Evolutionary conservation across 2,329 filamentous ascomycete genomes (phyloP).

Genomic region (Decorospora gaudefroyi): DNA sequence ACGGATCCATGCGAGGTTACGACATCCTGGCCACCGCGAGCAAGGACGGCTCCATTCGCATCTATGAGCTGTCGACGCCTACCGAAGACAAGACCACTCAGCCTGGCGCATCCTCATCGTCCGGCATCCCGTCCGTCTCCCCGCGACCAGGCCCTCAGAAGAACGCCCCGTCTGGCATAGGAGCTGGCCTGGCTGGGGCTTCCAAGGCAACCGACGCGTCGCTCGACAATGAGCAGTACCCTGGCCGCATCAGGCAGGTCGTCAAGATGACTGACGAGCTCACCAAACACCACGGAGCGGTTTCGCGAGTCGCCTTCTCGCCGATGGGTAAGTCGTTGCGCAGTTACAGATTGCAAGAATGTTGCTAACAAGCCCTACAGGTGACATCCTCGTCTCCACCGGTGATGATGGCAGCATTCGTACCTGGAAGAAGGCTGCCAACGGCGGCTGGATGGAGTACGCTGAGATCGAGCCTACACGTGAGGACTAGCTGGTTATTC

Average conservation of each 20-base stretch:
- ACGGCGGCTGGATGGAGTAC: slow-evolving; percentile 56
- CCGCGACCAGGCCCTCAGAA: slow-evolving; percentile 33
- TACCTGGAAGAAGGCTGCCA: slow-evolving; percentile 56
- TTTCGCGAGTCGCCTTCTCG: slow-evolving; percentile 74
- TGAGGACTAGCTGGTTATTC: slow-evolving; percentile 30
- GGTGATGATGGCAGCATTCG: slow-evolving; percentile 71
- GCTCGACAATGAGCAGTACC: slow-evolving; percentile 60
- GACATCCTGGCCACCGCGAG: slow-evolving; percentile 90
- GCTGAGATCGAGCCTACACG: slow-evolving; percentile 53
- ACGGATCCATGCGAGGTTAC: slow-evolving; percentile 85
- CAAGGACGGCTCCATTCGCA: slow-evolving; percentile 85
- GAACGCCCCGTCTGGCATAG: slow-evolving; percentile 57
- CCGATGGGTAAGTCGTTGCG: slow-evolving; percentile 48
- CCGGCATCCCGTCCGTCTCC: slow-evolving; percentile 24
- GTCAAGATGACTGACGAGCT: slow-evolving; percentile 68
- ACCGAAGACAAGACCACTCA: slow-evolving; percentile 50
- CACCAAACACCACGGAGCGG: slow-evolving; percentile 68
- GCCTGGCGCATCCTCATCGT: slow-evolving; percentile 26
- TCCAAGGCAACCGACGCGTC: slow-evolving; percentile 53
- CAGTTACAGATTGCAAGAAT: too few relatives aligned
- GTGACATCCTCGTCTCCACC: slow-evolving; percentile 73
- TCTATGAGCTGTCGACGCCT: slow-evolving; percentile 77
- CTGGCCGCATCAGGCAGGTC: slow-evolving; percentile 68
- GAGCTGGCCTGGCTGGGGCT: slow-evolving; percentile 56
- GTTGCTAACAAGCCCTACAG: slow-evolving; percentile 56